phyloP scores from a whole-genome alignment of 2,329 filamentous ascomycete species.

The Stagonosporopsis cucurbitacearum region DNA sequence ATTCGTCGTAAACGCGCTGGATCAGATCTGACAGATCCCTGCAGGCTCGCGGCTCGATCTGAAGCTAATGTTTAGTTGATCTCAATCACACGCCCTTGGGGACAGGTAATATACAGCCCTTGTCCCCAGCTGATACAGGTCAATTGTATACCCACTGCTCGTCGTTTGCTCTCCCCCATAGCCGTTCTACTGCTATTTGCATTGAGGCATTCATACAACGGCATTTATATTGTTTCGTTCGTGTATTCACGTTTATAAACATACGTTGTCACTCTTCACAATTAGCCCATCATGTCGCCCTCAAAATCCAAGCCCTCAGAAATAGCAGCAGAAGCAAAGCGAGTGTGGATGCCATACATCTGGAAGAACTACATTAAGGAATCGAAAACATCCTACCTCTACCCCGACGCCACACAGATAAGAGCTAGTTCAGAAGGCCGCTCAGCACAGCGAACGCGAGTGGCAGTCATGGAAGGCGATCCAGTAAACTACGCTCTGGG shows the following conservation, averaged over 20 bases:
- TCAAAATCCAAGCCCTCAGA: slow-evolving; percentile 70
- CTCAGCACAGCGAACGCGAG: slow-evolving; percentile 49
- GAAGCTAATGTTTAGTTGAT: slow-evolving; percentile 39
- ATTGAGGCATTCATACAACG: slow-evolving; percentile 5
- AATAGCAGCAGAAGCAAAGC: slow-evolving; percentile 76
- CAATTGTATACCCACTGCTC: slow-evolving; percentile 14
- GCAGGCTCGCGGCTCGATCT: slow-evolving; percentile 40
- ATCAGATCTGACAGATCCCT: slow-evolving; percentile 30
- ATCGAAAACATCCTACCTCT: slow-evolving; percentile 67
- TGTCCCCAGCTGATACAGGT: slow-evolving; percentile 25
- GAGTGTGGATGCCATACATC: slow-evolving; percentile 70
- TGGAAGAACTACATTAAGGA: slow-evolving; percentile 60
- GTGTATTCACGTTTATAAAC: slow-evolving; percentile 4
- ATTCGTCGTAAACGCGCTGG: slow-evolving; percentile 35
- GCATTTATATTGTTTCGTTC: slow-evolving; percentile 6
- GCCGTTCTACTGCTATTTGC: slow-evolving; percentile 13
- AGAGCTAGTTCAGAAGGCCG: slow-evolving; percentile 57
- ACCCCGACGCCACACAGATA: slow-evolving; percentile 50
- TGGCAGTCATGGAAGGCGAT: slow-evolving; percentile 55
- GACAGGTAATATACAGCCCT: slow-evolving; percentile 39
- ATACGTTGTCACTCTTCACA: slow-evolving; percentile 10
- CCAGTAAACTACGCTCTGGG: slow-evolving; percentile 62
- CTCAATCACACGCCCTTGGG: slow-evolving; percentile 37
- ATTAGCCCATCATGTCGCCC: slow-evolving; percentile 57
- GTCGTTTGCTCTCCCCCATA: slow-evolving; percentile 11